A percentile compares a stretch with the other conserved stretches of the same genome.
Evolutionary conservation across 2,329 filamentous ascomycete species (phyloP).

Genomic region (Colletotrichum navitas): DNA sequence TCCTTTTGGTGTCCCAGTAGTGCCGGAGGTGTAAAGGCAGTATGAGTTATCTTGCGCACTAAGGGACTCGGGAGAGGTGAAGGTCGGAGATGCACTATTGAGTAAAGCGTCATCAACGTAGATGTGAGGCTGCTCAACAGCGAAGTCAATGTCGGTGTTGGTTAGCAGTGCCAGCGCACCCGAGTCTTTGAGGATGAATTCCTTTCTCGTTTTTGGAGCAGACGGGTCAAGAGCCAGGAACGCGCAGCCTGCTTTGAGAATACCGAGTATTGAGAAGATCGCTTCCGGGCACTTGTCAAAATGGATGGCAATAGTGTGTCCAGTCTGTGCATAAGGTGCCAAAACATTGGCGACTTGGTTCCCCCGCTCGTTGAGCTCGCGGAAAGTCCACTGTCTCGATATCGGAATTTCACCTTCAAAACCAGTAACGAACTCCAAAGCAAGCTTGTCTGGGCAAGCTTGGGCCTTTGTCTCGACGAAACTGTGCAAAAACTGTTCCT

Average conservation of each 20-base stretch:
- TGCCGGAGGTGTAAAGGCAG: constrained; percentile 89
- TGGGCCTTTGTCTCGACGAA: constrained; percentile 77
- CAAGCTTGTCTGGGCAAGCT: constrained; percentile 68
- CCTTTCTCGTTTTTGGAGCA: constrained; percentile 78
- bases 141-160: constrained; percentile 55
- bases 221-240: constrained; percentile 85
- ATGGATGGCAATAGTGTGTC: constrained; percentile 78
- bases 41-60: constrained; percentile 73
- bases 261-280: constrained; percentile 84
- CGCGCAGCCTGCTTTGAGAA: constrained; percentile 84
- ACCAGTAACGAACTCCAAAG: constrained; percentile 79
- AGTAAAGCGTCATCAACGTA: constrained; percentile 51
- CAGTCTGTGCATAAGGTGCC: constrained; percentile 60
- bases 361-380: constrained; percentile 76
- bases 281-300: constrained; percentile 90
- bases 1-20: constrained; percentile 87
- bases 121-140: constrained; percentile 50
- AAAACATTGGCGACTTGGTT: constrained; percentile 80
- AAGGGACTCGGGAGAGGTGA: constrained; percentile 47
- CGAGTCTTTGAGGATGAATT: constrained; percentile 84
- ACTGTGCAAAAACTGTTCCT: constrained; percentile 76
- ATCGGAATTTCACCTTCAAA: constrained; percentile 61
- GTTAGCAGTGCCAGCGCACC: constrained; percentile 73
- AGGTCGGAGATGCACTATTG: constrained; percentile 34
- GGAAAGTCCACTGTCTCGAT: constrained; percentile 77